Base-by-base conservation (phyloP, 2,329 filamentous ascomycete genomes). In the Diaporthe batatas region DNA sequence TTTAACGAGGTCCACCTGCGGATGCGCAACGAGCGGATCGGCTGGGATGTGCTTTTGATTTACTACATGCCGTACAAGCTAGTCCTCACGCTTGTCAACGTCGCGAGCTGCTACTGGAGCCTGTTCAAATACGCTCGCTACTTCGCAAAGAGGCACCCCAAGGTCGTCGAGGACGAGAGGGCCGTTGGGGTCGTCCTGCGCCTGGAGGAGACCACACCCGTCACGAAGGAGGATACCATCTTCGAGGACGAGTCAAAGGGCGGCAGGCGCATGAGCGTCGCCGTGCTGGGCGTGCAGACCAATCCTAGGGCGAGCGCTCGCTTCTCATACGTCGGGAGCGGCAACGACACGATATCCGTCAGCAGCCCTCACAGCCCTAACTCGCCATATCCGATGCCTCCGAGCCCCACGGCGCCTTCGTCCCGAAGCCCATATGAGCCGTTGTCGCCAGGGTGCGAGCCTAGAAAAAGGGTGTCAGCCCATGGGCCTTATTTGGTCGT, bases 1-100 rank as follows among this genome's bases (percentile, higher is more conserved):
- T 87, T 87, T 79, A 87, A 87, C 76, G 84, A 85, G 76, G 75
- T 86, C 0, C 85, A 87, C 70, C 79, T 87, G 1, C 82, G 85
- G 12, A 74, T 79, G 42, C 84, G 86, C 69, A 83, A 83, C 8
- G 84, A 86, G 77, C 81, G 82, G 47, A 78, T 86, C 14, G 78
- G 78, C 51, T 83, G 80, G 78, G 77, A 77, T 10, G 79, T 84
- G 6, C 78, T 80, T 18, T 23, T 82, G 1, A 69, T 84, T 4
- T 87, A 84, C 76, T 87, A 86, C 57, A 81, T 82, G 36, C 80
- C 80, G 3, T 83, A 85, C 78, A 87, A 87, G 75, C 79, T 86
- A 1, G 77, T 83, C 2, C 78, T 87, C 18, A 83, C 83, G 1
- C 74, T 80, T 4, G 80, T 86, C 79, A 87, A 88, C 75, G 82